Percentiles rank a stretch among this genome's conserved stretches.
These are phyloP conservation scores for Rhizopus delemar DNA, from an alignment of 371 early-diverging fungal species.

Conservation along the genomic window DNA sequence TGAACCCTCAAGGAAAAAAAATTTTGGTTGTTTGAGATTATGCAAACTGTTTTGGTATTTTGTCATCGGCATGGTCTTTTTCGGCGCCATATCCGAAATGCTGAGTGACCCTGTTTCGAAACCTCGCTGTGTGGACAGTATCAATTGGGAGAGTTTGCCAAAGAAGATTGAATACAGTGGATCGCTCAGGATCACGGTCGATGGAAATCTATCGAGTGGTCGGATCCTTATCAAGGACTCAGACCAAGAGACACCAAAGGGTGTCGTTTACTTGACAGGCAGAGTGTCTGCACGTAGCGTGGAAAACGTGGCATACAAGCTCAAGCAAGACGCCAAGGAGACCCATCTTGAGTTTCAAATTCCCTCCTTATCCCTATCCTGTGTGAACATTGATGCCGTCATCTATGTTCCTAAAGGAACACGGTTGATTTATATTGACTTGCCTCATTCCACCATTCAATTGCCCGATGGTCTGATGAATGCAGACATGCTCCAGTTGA, in stretches of 20 bases:
- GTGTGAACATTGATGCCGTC: neutral
- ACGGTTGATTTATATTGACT: neutral
- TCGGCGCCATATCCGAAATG: neutral
- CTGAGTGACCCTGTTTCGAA: neutral
- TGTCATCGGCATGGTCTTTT: constrained; percentile 3
- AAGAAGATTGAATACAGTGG: neutral
- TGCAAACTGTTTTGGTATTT: neutral
- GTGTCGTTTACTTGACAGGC: neutral
- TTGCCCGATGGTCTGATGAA: neutral
- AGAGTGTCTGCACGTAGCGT: neutral
- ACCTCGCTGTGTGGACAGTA: neutral
- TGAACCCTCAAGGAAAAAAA: neutral
- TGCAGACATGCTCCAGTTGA: neutral
- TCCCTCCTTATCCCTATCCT: neutral
- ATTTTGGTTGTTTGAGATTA: neutral
- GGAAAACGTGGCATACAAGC: neutral
- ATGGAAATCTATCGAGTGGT: neutral
- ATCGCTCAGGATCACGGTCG: neutral
- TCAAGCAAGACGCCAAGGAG: neutral
- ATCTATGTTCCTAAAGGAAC: constrained; percentile 2
- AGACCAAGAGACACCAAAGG: neutral
- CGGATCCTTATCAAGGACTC: neutral
- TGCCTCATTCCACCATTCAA: constrained; percentile 3
- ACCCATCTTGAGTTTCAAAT: neutral
- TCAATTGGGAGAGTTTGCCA: neutral